Percentiles rank a stretch among this genome's conserved stretches.
Evolutionary conservation across 805 yeast species (phyloP).

Genomic region (Cyberlindnera euphorbiae): DNA sequence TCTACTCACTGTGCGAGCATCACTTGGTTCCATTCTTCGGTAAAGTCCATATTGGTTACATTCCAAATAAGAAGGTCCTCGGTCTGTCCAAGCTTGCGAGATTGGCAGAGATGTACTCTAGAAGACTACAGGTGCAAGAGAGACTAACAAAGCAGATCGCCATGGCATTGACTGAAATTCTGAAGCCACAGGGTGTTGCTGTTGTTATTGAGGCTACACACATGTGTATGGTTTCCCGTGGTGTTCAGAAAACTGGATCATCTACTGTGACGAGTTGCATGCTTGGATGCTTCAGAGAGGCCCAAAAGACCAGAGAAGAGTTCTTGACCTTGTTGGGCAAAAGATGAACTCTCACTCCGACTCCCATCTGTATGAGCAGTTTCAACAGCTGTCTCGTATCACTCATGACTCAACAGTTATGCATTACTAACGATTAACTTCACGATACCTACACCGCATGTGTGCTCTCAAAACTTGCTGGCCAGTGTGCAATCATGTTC

Average conservation of each 20-base stretch:
- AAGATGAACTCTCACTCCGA: constrained; percentile 27
- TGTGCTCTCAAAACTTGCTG: too few species aligned
- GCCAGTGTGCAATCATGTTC: constrained; percentile 3
- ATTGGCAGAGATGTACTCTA: constrained; percentile 92
- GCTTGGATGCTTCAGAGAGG: constrained; percentile 92
- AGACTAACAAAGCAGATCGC: constrained; percentile 96
- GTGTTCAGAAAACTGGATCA: constrained; percentile 93
- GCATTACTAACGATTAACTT: constrained; percentile 1
- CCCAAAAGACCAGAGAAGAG: constrained; percentile 95
- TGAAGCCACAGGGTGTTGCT: constrained; percentile 95
- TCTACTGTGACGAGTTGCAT: constrained; percentile 93
- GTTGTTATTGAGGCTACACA: constrained; percentile 97
- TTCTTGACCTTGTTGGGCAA: constrained; percentile 77
- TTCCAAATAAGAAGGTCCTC: constrained; percentile 88
- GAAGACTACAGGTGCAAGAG: constrained; percentile 97
- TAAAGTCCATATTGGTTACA: constrained; percentile 96
- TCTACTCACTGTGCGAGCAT: constrained; percentile 92
- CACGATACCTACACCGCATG: background rate
- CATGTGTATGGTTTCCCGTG: constrained; percentile 99
- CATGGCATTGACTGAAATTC: constrained; percentile 85
- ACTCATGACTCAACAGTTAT: too few species aligned
- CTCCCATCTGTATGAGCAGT: background rate
- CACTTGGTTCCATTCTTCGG: constrained; percentile 97
- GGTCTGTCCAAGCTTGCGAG: constrained; percentile 93
- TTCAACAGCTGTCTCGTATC: constrained; percentile 8